phyloP scores from a whole-genome alignment of 1,284 basidiomycete species.

The Sutorius eximius region DNA sequence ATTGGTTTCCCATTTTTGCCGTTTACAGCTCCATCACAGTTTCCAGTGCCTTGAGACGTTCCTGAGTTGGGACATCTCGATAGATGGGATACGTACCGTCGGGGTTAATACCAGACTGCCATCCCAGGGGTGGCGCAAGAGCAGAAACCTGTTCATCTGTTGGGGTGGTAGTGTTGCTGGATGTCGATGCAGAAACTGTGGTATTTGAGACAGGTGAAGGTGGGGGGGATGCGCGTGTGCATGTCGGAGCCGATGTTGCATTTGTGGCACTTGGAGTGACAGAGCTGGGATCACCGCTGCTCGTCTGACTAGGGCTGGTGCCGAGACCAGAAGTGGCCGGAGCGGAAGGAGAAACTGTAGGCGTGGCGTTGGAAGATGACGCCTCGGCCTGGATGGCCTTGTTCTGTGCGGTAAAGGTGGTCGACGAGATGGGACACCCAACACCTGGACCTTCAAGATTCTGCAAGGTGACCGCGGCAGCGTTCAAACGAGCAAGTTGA shows the following conservation, averaged over 20 bases:
- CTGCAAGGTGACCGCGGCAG: conserved; percentile 50
- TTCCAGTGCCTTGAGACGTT: conserved; percentile 35
- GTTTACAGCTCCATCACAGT: conserved; percentile 57
- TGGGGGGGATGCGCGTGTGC: background rate
- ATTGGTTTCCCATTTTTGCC: conserved; percentile 49
- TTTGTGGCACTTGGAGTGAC: background rate
- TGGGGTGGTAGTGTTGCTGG: conserved; percentile 10
- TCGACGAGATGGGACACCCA: conserved; percentile 54
- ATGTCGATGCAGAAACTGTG: background rate
- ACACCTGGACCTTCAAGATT: conserved; percentile 52
- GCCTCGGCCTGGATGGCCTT: conserved; percentile 40
- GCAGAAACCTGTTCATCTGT: conserved; percentile 27
- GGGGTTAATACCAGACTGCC: conserved; percentile 50
- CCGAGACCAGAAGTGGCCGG: background rate
- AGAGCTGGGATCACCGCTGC: background rate
- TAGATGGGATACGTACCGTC: conserved; percentile 39
- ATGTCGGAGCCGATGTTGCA: background rate
- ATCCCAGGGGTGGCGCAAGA: conserved; percentile 55
- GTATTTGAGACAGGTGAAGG: background rate
- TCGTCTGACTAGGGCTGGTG: background rate
- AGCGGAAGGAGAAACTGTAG: background rate
- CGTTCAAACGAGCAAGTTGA: conserved; percentile 52
- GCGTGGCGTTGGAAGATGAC: background rate
- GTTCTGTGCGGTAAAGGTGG: conserved; percentile 50
- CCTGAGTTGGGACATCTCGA: background rate